Conservation (phyloP, 169 alveolate species). For the Theileria sp. region DNA sequence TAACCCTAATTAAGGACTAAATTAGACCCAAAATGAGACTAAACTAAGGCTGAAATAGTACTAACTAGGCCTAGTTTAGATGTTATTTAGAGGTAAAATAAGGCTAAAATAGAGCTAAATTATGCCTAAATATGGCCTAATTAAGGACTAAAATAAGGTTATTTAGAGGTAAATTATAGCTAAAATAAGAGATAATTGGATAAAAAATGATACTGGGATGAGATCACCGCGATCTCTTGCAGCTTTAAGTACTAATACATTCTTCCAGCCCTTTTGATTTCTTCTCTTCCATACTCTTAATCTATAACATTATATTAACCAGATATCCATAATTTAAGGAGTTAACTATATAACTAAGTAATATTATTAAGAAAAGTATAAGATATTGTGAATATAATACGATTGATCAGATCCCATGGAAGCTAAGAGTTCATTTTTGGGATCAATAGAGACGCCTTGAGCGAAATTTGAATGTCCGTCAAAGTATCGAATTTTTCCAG, state of each 20-base stretch:
- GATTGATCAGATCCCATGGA: slow-evolving; percentile 86
- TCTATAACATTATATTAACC: slow-evolving; percentile 2
- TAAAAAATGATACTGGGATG: slow-evolving; percentile 23
- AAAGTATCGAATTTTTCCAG: slow-evolving; percentile 68
- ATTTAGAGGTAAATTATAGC: too few relatives aligned
- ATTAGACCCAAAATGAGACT: too few relatives aligned
- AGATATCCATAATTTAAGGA: neutral
- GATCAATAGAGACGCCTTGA: slow-evolving; percentile 80
- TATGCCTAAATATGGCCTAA: too few relatives aligned
- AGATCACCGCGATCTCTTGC: slow-evolving; percentile 55
- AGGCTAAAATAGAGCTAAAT: too few relatives aligned
- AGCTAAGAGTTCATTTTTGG: slow-evolving; percentile 76
- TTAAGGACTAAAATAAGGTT: too few relatives aligned
- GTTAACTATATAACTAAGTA: neutral
- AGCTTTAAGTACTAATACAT: slow-evolving; percentile 38
- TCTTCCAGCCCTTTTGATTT: slow-evolving; percentile 74
- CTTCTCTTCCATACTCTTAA: slow-evolving; percentile 75
- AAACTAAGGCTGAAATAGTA: too few relatives aligned
- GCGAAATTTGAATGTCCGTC: slow-evolving; percentile 83
- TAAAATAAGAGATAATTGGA: neutral
- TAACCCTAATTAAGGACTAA: too few relatives aligned
- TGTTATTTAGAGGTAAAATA: too few relatives aligned
- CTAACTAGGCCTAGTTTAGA: too few relatives aligned
- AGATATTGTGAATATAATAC: neutral
- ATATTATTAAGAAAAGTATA: too few relatives aligned